phyloP scores from a whole-genome alignment of 495 filamentous ascomycete genomes.

The Trichoderma erinaceum region DNA sequence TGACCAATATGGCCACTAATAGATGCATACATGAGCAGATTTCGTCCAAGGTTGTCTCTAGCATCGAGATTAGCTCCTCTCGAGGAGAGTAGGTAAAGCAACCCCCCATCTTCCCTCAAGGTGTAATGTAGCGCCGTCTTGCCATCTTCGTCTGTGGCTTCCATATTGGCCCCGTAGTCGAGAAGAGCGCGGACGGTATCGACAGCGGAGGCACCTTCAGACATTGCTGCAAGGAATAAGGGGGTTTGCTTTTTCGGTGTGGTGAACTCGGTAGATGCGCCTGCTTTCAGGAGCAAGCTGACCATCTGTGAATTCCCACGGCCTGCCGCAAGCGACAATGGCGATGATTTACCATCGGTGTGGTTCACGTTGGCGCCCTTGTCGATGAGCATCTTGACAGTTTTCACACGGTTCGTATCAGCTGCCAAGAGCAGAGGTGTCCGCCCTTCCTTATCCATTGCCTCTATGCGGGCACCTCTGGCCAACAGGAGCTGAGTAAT shows the following conservation, averaged over 20 bases:
- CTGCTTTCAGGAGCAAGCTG: not conserved
- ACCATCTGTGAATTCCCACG: not conserved
- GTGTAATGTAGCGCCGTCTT: not conserved
- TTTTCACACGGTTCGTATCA: not conserved
- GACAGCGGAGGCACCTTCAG: not conserved
- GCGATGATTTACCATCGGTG: not conserved
- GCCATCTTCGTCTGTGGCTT: not conserved
- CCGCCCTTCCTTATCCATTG: not conserved
- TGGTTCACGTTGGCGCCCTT: not conserved
- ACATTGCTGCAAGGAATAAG: not conserved
- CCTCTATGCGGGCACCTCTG: not conserved
- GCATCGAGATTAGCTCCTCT: not conserved
- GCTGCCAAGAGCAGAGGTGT: not conserved
- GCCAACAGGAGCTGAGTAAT: not conserved
- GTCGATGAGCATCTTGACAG: not conserved
- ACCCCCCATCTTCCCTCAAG: not conserved
- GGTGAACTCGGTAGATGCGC: not conserved
- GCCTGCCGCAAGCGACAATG: not conserved
- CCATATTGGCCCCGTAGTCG: not conserved
- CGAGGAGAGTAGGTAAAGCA: not conserved
- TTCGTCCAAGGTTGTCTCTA: not conserved
- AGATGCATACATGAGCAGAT: not conserved
- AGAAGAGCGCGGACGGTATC: not conserved
- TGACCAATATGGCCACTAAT: not conserved
- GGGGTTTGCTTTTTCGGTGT: not conserved